Evolutionary conservation across 352 stramenopile genomes (phyloP), one percentile per base, ranked within the genome.

Genomic region (Phytophthora podocarpi): DNA sequence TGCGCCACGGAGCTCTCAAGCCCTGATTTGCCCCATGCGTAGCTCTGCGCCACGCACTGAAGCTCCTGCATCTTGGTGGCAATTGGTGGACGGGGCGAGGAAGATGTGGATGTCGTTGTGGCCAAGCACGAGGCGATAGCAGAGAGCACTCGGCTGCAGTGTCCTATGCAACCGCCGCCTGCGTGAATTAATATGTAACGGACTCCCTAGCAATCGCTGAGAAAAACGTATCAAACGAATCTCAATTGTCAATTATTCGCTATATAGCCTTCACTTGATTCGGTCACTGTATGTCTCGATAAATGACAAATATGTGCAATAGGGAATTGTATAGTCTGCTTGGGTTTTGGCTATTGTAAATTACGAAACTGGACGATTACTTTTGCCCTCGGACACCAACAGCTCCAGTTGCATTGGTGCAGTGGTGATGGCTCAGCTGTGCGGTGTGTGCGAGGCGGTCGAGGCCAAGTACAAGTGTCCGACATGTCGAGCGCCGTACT

Each of bases 1-100:
- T 95, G 80, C 39, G 92, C 91, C 24, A 98, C 91, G 51, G 79
- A 73, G 63, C 86, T 96, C 39, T 84, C 62, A 49, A 72, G 47
- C n/a, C 91, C 93, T 34, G 49, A 70, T 63, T 97, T 97, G 20
- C 93, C 93, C 93, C 93, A 98, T 16, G 89, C 90, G 64, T 98
- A 98, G 28, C 71, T 87, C 75, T 98, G 91, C 32, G 71, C 88
- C 20, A 94, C 68, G 66, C 85, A 96, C 66, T 94, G 68, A 26
- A 97, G 77, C 52, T 84, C 70, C 51, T 89, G 78, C 85, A 96
- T 92, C 21, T 34, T 61, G 24, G 20, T 51, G 30, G 27, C 5
- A 8, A 42, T 50, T 43, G 23, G 28, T 34, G 31, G 40, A 37
- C n/a, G 39, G 53, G 31, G 2, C n/a, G 8, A 46, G 7, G 31